Percentiles rank a stretch among this genome's conserved stretches.
Evolutionary conservation across 163 green algal species (phyloP).

Genomic region (Scenedesmus sp.): DNA sequence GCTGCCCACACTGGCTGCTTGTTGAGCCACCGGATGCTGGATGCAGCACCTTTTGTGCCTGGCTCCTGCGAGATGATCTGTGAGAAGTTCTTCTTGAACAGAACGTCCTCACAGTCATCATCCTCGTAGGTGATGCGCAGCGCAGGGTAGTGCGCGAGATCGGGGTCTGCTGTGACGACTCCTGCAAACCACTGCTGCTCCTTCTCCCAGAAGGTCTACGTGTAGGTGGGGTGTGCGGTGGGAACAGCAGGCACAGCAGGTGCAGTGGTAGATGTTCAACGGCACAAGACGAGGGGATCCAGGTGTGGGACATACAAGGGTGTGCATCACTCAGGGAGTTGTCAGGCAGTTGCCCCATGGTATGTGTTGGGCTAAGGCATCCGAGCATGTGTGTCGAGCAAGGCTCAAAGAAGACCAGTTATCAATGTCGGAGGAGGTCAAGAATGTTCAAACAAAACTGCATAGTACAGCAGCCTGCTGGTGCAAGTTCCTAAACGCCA

Average conservation of each 20-base stretch:
- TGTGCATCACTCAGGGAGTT: too few species aligned
- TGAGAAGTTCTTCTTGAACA: constrained; percentile 21
- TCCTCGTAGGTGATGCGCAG: constrained; percentile 20
- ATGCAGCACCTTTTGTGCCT: background rate
- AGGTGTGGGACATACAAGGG: too few species aligned
- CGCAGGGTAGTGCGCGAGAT: constrained; percentile 5
- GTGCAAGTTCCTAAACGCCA: background rate
- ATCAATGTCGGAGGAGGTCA: too few species aligned
- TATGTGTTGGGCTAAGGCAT: too few species aligned
- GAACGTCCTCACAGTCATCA: constrained; percentile 22
- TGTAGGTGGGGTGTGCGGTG: background rate
- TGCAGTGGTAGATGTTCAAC: too few species aligned
- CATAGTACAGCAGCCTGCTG: too few species aligned
- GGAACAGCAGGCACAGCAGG: background rate
- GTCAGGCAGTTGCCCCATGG: too few species aligned
- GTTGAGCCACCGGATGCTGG: background rate
- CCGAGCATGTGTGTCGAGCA: too few species aligned
- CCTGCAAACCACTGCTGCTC: constrained; percentile 18
- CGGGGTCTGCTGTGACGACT: background rate
- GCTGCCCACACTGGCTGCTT: constrained; percentile 25
- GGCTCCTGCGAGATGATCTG: background rate
- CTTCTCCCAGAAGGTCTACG: constrained; percentile 8
- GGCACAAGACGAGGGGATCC: background rate
- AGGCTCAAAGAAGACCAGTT: too few species aligned
- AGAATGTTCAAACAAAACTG: too few species aligned